Evolutionary conservation across 2,329 filamentous ascomycete genomes (phyloP), one percentile per base, ranked within the genome.

Genomic region (Aureobasidium mangrovei): DNA sequence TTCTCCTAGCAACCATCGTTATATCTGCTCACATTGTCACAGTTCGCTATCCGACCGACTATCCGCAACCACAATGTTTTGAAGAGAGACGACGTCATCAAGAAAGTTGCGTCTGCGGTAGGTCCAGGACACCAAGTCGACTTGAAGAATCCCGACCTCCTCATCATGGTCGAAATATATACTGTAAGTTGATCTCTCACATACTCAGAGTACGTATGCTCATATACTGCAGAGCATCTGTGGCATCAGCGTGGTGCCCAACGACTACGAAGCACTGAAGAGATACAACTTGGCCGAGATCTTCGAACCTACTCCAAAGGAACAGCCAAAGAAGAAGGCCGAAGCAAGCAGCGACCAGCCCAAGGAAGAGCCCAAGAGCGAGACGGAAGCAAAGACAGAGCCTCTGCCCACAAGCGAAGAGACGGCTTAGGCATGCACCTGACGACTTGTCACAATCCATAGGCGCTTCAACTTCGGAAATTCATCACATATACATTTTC

Each of bases 11-110:
- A 45, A 18, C 3, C 18, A 18, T 38, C 28, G 32, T 12, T 5
- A 18, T 32, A 24, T 31, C 18, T 28, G 12, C 18, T 9, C 10
- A 38, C 24, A 18, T 27, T 7, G 1, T 39, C 18, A 29, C 58
- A 91, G 87, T 93, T 89, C 69, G 88, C 87, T n/a, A 91, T 94
- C 61, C 82, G 88, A 42, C 81, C 85, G n/a, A 85, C 81, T 10
- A 81, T 88, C 58, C 82, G 88, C 54, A 88, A 86, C 63, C 84
- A 91, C 69, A 83, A 76, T 60, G 76, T 76, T 3, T 75, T 91
- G 57, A 84, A 80, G 61, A 79, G 86, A 56, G 80, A 84, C 59
- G 74, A 74, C 18, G 76, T 91, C 46, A 91, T 93, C 67, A 81
- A 84, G 63, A 80, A 78, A 59, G 77, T 91, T 59, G 88, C 86